Evolutionary conservation across 768 basidiomycete species (phyloP).

Genomic region (Pleurotus ostreatus): DNA sequence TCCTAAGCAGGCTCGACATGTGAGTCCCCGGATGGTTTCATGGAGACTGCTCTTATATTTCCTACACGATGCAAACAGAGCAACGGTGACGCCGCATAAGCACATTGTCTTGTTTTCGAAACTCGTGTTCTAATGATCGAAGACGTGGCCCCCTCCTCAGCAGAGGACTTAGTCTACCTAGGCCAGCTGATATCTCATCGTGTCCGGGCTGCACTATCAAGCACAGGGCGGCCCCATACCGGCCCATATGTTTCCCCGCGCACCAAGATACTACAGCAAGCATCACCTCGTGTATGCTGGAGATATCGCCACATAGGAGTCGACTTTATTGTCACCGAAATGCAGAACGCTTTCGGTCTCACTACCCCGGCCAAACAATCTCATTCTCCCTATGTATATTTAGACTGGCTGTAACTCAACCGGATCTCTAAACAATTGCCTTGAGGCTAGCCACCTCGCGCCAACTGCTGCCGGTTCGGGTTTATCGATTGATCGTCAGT

Average conservation of each 20-base stretch:
- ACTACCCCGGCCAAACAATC: neutral
- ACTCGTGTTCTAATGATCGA: neutral
- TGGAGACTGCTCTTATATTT: no score
- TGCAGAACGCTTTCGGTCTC: neutral
- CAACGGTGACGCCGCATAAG: no score
- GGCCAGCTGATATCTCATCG: neutral
- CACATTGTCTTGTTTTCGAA: no score
- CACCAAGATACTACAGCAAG: neutral
- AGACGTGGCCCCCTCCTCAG: neutral
- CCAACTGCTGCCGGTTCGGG: neutral
- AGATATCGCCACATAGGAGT: neutral
- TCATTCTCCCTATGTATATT: conserved; percentile 1
- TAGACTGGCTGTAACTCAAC: neutral
- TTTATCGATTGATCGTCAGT: neutral
- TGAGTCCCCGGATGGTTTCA: neutral
- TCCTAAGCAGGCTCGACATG: neutral
- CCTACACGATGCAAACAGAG: no score
- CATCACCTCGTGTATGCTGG: neutral
- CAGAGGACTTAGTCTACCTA: neutral
- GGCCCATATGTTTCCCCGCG: neutral
- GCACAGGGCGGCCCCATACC: neutral
- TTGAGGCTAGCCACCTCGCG: neutral
- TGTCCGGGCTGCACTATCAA: no score
- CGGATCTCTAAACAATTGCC: conserved; percentile 6
- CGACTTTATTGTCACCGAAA: conserved; percentile 5